Evolutionary conservation across 2,329 filamentous ascomycete species (phyloP).

Genomic region (Diaporthe sp.): DNA sequence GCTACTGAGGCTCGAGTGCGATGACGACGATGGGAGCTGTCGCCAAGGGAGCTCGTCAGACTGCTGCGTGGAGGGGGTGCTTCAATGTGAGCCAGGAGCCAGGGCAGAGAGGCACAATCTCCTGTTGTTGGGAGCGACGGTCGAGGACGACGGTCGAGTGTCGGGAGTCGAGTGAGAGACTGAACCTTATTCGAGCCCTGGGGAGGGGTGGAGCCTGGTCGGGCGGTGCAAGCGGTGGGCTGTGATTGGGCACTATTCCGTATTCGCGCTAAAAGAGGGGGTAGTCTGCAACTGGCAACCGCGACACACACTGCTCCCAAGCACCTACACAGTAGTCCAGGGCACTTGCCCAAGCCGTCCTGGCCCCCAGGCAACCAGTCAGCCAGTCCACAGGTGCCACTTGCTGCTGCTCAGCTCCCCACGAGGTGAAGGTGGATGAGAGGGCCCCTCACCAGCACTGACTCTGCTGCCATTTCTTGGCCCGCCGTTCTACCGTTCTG

Average conservation of each 20-base stretch:
- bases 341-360: not conserved
- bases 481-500: not conserved
- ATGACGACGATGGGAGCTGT: constrained; percentile 10
- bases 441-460: not conserved
- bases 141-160: not conserved
- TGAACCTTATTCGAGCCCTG: constrained; percentile 22
- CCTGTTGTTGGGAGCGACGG: constrained; percentile 5
- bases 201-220: constrained; percentile 21
- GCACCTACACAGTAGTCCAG: not conserved
- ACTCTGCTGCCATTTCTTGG: constrained; percentile 18
- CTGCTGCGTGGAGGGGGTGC: not conserved
- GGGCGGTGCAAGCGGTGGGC: constrained; percentile 22
- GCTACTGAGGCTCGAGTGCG: constrained; percentile 7
- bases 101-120: constrained; percentile 2
- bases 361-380: constrained; percentile 17
- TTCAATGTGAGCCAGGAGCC: not conserved
- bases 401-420: not conserved
- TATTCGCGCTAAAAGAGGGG: constrained; percentile 28
- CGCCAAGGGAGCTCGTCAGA: constrained; percentile 1
- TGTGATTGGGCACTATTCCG: constrained; percentile 23
- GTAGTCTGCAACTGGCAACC: constrained; percentile 17
- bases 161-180: constrained; percentile 13
- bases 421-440: not conserved
- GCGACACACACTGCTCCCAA: constrained; percentile 1
- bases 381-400: not conserved